phyloP scores from a whole-genome alignment of 2,329 filamentous ascomycete genomes.

The Stagonosporopsis rhizophila region DNA sequence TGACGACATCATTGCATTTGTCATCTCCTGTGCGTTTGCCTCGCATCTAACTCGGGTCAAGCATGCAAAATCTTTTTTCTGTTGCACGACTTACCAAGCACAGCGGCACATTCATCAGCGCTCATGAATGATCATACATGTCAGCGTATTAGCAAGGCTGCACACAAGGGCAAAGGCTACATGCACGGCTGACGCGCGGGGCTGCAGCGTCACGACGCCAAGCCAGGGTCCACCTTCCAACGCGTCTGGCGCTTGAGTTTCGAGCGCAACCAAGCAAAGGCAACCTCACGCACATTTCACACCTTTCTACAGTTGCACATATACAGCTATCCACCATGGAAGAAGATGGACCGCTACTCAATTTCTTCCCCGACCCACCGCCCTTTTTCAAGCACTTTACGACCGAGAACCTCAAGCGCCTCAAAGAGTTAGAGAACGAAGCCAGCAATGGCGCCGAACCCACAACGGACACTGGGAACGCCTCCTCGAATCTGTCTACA shows the following conservation, averaged over 20 bases:
- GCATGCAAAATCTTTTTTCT: neutral
- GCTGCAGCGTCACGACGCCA: conserved; percentile 1
- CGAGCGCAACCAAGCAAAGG: neutral
- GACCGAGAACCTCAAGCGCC: conserved; percentile 70
- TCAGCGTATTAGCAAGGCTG: neutral
- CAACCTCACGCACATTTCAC: neutral
- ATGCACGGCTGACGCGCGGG: neutral
- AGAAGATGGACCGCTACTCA: conserved; percentile 31
- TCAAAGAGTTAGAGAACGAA: conserved; percentile 59
- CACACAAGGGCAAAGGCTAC: neutral
- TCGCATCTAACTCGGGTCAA: neutral
- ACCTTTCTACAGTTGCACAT: neutral
- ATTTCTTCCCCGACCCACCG: conserved; percentile 81
- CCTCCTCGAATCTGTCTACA: conserved; percentile 23
- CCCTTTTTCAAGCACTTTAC: conserved; percentile 92
- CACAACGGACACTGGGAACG: neutral
- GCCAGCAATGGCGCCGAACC: conserved; percentile 26
- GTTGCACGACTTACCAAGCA: neutral
- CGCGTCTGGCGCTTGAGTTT: conserved; percentile 1
- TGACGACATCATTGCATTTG: conserved; percentile 13
- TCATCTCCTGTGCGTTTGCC: conserved; percentile 2
- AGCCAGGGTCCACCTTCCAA: conserved; percentile 7
- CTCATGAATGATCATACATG: neutral
- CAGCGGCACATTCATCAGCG: neutral
- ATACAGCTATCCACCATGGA: conserved; percentile 18